Base-by-base conservation (phyloP, 371 early-diverging fungal species). In the Lichtheimia ramosa region DNA sequence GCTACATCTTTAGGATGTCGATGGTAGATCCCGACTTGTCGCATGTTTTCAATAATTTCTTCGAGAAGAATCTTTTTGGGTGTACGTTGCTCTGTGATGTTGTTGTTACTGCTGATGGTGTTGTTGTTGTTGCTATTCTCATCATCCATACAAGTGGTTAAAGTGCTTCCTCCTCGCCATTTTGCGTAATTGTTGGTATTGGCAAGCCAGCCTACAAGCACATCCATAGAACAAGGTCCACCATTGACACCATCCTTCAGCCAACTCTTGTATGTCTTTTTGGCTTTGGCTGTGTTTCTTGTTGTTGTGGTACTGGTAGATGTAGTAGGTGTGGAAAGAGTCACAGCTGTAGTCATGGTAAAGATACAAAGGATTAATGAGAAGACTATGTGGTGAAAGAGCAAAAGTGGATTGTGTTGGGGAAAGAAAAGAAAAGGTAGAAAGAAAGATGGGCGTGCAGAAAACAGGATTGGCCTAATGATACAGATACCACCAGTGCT, bases 251-350 rank as follows among this genome's bases (percentile, higher is more conserved):
- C 70, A 56, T 70, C 73, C 42, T 70, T 70, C 16, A 70, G 48
- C 70, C 79, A 78, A 41, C 75, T 74, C 43, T 78, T 78, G 48
- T 78, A 78, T 13, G 79, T 75, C 43, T 78, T 78, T 42, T 78
- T 78, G 28, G 73, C 48, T 48, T 57, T 57, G 23, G 54, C 27
- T 10, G 27, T 16, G 1, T 24, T 27, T 14, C 27, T 13, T 51
- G 51, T 27, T 23, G 51, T 15, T 34, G 34, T 34, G 34, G 34
- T 34, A 34, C 34, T 34, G 10, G 34, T 34, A 10, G 34, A 6
- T 8, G 34, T 34, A 10, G 34, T 10, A 8, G 34, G 6, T 34
- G 34, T 34, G 5, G 34, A 34, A 34, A 34, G 34, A 8, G 34
- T 10, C 34, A 34, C 10, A 6, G 34, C 34, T 34, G 34, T 34